Percentiles rank a stretch among this genome's conserved stretches.
These are phyloP conservation scores for Rhizopogon rudus DNA, from an alignment of 768 basidiomycete species.

Conservation along the genomic window DNA sequence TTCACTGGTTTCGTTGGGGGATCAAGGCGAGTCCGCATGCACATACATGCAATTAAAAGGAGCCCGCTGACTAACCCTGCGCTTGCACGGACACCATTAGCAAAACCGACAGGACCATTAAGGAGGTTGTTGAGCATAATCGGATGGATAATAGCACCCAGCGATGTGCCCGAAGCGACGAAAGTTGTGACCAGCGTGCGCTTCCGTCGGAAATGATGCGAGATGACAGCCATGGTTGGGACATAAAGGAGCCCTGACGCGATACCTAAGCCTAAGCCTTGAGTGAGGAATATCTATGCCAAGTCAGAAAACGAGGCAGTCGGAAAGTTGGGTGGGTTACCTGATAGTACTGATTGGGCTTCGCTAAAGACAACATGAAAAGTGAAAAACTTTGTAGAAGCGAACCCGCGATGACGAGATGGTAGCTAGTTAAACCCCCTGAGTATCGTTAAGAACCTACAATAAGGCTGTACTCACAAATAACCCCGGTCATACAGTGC, in stretches of 20 bases:
- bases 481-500: not conserved
- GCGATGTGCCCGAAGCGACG: constrained; percentile 31
- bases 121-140: constrained; percentile 20
- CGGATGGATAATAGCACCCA: constrained; percentile 11
- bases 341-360: constrained; percentile 34
- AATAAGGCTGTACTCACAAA: not conserved
- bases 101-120: constrained; percentile 23
- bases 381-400: constrained; percentile 22
- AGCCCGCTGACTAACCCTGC: constrained; percentile 35
- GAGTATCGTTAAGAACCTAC: not conserved
- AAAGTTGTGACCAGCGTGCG: constrained; percentile 35
- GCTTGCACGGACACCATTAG: constrained; percentile 36
- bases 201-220: constrained; percentile 34
- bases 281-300: constrained; percentile 37
- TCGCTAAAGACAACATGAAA: constrained; percentile 40
- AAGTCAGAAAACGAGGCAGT: not conserved
- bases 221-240: constrained; percentile 34
- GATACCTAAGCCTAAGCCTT: constrained; percentile 39
- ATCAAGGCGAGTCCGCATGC: constrained; percentile 33
- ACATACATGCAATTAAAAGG: constrained; percentile 21
- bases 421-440: not conserved
- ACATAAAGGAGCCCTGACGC: constrained; percentile 38
- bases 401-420: not conserved
- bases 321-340: constrained; percentile 8
- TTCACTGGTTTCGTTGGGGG: constrained; percentile 11